phyloP scores from a whole-genome alignment of 345 rosid genomes.

The Citrus medica region DNA sequence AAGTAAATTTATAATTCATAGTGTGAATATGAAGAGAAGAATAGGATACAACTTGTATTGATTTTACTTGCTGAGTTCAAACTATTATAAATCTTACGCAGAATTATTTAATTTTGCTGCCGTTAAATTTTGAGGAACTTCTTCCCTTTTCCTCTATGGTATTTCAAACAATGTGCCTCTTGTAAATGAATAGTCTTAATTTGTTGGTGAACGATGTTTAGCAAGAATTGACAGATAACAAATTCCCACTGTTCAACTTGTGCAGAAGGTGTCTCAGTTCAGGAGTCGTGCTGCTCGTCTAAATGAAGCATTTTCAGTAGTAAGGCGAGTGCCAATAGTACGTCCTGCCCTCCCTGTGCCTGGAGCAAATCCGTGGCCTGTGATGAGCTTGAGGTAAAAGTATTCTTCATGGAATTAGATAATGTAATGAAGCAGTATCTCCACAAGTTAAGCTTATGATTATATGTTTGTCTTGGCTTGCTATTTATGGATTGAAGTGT shows the following conservation, averaged over 20 bases:
- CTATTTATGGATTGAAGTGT: slow-evolving; percentile 8
- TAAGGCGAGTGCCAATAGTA: slow-evolving; percentile 70
- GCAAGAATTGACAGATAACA: neutral
- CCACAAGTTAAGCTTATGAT: slow-evolving; percentile 5
- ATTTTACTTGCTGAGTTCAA: neutral
- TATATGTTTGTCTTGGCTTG: slow-evolving; percentile 8
- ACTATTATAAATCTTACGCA: too few relatives aligned
- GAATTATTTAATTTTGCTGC: neutral
- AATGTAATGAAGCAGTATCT: slow-evolving; percentile 10
- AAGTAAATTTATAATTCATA: too few relatives aligned
- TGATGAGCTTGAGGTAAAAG: slow-evolving; percentile 63
- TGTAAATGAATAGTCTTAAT: neutral
- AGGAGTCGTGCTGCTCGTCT: slow-evolving; percentile 72
- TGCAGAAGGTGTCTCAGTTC: slow-evolving; percentile 76
- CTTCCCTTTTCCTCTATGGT: neutral
- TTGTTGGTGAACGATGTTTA: neutral
- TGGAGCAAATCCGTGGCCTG: slow-evolving; percentile 76
- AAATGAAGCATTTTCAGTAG: slow-evolving; percentile 84
- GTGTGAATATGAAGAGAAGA: too few relatives aligned
- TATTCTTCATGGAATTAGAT: neutral
- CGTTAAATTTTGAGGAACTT: neutral
- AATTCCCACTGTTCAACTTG: neutral
- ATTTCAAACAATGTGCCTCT: neutral
- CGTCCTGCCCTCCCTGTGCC: slow-evolving; percentile 68
- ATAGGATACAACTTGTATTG: neutral